Base-by-base conservation (phyloP, 805 yeast species). In the Phaffomyces opuntiae region DNA sequence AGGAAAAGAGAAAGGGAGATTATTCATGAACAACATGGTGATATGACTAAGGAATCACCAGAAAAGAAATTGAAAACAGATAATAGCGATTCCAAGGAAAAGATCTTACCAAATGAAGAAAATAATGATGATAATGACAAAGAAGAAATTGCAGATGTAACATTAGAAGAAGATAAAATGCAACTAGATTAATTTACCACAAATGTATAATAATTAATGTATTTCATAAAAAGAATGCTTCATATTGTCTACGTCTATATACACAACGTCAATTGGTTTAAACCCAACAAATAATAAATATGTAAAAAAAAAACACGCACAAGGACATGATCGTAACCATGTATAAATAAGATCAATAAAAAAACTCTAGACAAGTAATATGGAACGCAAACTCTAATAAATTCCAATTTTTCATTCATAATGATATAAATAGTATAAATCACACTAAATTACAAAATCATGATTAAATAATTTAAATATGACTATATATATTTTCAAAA, bases 71-170 rank as follows among this genome's bases (percentile, higher is more conserved):
- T 42, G 25, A 58, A 52, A 25, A 27, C 36, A 33, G 36, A 17
- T 16, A 8, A 43, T 9, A 51, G 31, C 1, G 40, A 42, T 12
- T 27, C 17, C 13, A 29, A 21, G 27, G 24, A 21, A 21, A 21
- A 6, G 7, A 21, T 21, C 5, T 21, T 21, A 21, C 24, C 24
- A 21, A 24, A 32, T 43, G 66, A 60, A 13, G 67, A 61, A 11
- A 9, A 9, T 21, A 55, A 52, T 39, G 51, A 66, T 45, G 65
- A 40, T 25, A 16, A 54, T 47, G 58, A 63, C 44, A 59, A 54
- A 8, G 54, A 44, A 32, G 9, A 6, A 14, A 32, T 9, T n/a
- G 7, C 17, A 36, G 53, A 51, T 33, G 46, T 43, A 3, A 53
- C 57, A 2, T 38, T 49, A 1, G 61, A 56, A 8, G 57, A 53